Evolutionary conservation across 495 filamentous ascomycete species (phyloP), one percentile per base, ranked within the genome.

Genomic region (Penicillium riverlandense): DNA sequence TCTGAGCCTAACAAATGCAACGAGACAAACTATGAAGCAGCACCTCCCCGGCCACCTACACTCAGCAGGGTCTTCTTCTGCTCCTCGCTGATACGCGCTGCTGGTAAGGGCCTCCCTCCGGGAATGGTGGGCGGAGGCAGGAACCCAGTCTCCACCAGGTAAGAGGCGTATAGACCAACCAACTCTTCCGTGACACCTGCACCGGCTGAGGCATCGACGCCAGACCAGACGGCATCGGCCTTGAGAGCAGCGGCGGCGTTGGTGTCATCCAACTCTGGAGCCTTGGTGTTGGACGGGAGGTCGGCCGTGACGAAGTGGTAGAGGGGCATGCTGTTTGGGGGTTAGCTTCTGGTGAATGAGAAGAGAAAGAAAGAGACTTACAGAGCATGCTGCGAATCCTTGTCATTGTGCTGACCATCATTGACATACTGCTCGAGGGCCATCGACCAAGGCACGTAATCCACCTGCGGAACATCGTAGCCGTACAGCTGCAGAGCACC

Each of bases 231-330:
- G 0, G 71, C 71, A 55, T 91, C 84, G 0, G 70, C 62, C 46
- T 72, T 74, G 22, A 95, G 65, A 0, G 85, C 72, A 1, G 68
- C 61, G 0, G 74, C 72, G 2, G 90, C 80, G 50, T 94, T 90
- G 11, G 61, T 57, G 52, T 95, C 87, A 44, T 88, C 85, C 15
- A 96, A 71, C 57, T 87, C 86, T 0, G 87, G 89, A 1, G 89
- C 88, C 44, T 80, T 81, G 9, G 87, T 90, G 47, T 79, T 80
- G 8, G 75, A 76, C 0, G 89, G 90, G 8, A 96, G 77, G 54
- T 95, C 83, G 12, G 77, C 75, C 28, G 80, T 83, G 35, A 85
- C 86, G 59, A 94, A 91, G 63, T 95, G 85, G 57, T 85, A 89
- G 22, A 96, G 78, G 1, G 89, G 88, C 78, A 92, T 84, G n/a